phyloP scores from a whole-genome alignment of 1,284 basidiomycete species.

The Macrocystidia cucumis region DNA sequence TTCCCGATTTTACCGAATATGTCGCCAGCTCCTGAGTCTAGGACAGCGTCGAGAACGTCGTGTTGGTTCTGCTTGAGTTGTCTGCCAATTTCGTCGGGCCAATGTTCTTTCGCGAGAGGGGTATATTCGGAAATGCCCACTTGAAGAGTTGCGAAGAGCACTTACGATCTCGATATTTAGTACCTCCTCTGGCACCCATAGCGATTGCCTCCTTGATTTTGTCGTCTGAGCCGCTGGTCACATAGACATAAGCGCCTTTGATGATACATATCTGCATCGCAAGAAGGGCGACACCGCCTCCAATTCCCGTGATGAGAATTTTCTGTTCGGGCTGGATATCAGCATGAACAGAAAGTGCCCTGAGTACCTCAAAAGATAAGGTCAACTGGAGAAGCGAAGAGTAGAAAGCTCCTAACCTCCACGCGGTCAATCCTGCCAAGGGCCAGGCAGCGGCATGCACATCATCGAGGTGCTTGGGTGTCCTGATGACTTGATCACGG shows the following conservation, averaged over 20 bases:
- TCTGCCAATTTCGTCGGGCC: conserved; percentile 50
- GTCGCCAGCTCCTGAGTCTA: conserved; percentile 79
- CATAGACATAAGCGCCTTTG: conserved; percentile 73
- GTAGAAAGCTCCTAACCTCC: conserved; percentile 49
- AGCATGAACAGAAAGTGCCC: too few relatives aligned
- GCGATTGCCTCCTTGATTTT: conserved; percentile 65
- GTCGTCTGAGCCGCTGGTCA: conserved; percentile 66
- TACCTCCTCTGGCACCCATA: conserved; percentile 75
- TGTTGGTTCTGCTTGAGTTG: conserved; percentile 36
- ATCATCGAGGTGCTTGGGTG: conserved; percentile 66
- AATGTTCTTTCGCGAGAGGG: too few relatives aligned
- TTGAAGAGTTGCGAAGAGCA: conserved; percentile 2
- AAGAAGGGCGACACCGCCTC: conserved; percentile 78
- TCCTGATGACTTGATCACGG: conserved; percentile 58
- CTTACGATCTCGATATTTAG: conserved; percentile 64
- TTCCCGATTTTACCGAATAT: conserved; percentile 54
- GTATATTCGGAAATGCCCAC: neutral
- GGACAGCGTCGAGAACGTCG: conserved; percentile 55
- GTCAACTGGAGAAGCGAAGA: conserved; percentile 1
- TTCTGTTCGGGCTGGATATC: conserved; percentile 58
- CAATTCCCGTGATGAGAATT: conserved; percentile 74
- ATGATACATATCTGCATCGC: conserved; percentile 76
- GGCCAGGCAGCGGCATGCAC: conserved; percentile 73
- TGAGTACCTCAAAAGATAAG: neutral
- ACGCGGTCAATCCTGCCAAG: conserved; percentile 73